phyloP scores from a whole-genome alignment of 2,329 filamentous ascomycete species.

The Sporothrix sp. region DNA sequence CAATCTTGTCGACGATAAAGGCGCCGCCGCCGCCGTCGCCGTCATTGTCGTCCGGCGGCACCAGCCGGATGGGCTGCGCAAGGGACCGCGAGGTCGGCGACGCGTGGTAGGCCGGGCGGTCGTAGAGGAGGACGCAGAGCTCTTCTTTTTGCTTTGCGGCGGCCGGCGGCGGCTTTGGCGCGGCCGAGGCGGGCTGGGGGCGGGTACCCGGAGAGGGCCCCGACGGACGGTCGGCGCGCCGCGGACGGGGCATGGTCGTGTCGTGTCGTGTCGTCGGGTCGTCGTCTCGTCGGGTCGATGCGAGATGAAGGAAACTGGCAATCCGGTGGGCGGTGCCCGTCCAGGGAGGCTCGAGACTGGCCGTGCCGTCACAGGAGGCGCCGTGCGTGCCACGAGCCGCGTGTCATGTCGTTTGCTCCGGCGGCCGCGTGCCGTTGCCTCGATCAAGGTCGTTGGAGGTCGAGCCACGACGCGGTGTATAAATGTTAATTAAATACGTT shows the following conservation, averaged over 20 bases:
- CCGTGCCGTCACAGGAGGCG: too few species aligned
- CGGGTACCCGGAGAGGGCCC: neutral
- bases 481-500: neutral
- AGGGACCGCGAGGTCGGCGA: slow-evolving; percentile 35
- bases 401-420: neutral
- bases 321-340: too few species aligned
- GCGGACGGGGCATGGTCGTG: slow-evolving; percentile 3
- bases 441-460: neutral
- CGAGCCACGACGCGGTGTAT: neutral
- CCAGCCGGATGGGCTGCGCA: slow-evolving; percentile 38
- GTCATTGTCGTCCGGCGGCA: slow-evolving; percentile 40
- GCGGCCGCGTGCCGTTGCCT: neutral
- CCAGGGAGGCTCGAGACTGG: too few species aligned
- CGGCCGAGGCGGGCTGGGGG: neutral
- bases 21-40: slow-evolving; percentile 39
- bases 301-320: neutral
- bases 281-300: neutral
- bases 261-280: neutral
- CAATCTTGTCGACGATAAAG: slow-evolving; percentile 46
- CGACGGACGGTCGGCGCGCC: neutral
- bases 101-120: slow-evolving; percentile 34
- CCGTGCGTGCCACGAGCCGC: too few species aligned
- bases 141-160: neutral
- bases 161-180: neutral
- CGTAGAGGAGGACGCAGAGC: slow-evolving; percentile 26